Evolutionary conservation across 2,329 filamentous ascomycete genomes (phyloP).

Genomic region (Alternaria sp.): DNA sequence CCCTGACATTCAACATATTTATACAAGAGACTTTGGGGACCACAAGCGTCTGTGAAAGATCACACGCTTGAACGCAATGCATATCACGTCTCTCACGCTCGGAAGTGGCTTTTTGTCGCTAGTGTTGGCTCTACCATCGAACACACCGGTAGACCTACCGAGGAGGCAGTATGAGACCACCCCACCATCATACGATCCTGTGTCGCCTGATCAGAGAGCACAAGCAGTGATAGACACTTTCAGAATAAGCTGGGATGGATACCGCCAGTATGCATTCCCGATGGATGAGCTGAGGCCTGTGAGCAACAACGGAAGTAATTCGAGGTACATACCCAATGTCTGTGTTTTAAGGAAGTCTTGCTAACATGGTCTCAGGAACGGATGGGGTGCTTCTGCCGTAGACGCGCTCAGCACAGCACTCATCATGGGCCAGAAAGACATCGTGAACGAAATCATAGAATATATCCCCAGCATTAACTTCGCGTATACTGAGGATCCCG

Average conservation of each 20-base stretch:
- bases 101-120: slow-evolving; percentile 2
- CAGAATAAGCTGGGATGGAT: slow-evolving; percentile 53
- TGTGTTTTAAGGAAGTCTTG: neutral
- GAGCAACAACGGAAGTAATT: slow-evolving; percentile 69
- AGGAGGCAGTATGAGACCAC: slow-evolving; percentile 19
- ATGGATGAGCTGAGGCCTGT: slow-evolving; percentile 77
- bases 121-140: slow-evolving; percentile 22
- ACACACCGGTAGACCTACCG: slow-evolving; percentile 9
- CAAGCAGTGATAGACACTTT: slow-evolving; percentile 46
- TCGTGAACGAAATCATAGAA: slow-evolving; percentile 73
- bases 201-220: slow-evolving; percentile 26
- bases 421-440: slow-evolving; percentile 72
- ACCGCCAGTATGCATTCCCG: slow-evolving; percentile 75
- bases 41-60: neutral
- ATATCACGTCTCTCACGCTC: neutral
- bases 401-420: slow-evolving; percentile 82
- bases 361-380: slow-evolving; percentile 63
- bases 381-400: slow-evolving; percentile 83
- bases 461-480: slow-evolving; percentile 77
- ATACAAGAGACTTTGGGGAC: neutral
- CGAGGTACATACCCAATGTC: slow-evolving; percentile 63
- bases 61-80: neutral
- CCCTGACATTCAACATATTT: neutral
- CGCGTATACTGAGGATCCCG: slow-evolving; percentile 59
- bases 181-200: slow-evolving; percentile 9